Evolutionary conservation across 148 eudicot genomes (phyloP), one percentile per base, ranked within the genome.

Genomic region (Drosera capensis): DNA sequence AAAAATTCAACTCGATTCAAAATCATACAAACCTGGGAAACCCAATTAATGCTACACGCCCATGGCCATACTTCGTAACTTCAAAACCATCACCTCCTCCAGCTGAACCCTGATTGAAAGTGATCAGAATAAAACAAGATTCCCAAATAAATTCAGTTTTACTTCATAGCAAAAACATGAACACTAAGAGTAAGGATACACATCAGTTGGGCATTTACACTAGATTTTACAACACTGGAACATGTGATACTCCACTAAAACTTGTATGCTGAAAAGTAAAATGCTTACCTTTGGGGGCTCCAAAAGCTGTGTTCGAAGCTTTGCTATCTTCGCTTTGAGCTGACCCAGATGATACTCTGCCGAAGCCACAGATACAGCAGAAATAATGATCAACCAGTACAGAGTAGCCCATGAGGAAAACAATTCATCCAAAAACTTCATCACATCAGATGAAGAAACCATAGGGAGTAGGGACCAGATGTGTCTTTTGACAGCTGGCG

Each of bases 81-180:
- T 92, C 99, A 66, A 92, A 92, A 42, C 99, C 99, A 8, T 92
- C 99, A 59, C 95, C 99, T 56, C 94, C 94, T 59, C 94, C 99
- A 72, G 94, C 85, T 44, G 95, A 63, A 43, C 99, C 99, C 99
- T 92, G 68, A 62, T 34, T 44, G 58, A 69, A 43, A 39, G 43
- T 55, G 14, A 14, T 5, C 31, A 21, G 38, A 41, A 34, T 28
- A 11, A 13, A 34, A 34, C 11, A 34, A 28, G 31, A 11, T 5
- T 5, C 11, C 7, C 31, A 28, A 28, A 28, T 6, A 28, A 34
- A 15, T 34, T n/a, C n/a, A n/a, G n/a, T n/a, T n/a, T n/a, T n/a
- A n/a, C n/a, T n/a, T n/a, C n/a, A n/a, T n/a, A n/a, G n/a, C n/a
- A n/a, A n/a, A n/a, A n/a, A n/a, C n/a, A n/a, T n/a, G n/a, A n/a